Evolutionary conservation across 495 filamentous ascomycete genomes (phyloP), one percentile per base, ranked within the genome.

Genomic region (Venustampulla echinocandica): DNA sequence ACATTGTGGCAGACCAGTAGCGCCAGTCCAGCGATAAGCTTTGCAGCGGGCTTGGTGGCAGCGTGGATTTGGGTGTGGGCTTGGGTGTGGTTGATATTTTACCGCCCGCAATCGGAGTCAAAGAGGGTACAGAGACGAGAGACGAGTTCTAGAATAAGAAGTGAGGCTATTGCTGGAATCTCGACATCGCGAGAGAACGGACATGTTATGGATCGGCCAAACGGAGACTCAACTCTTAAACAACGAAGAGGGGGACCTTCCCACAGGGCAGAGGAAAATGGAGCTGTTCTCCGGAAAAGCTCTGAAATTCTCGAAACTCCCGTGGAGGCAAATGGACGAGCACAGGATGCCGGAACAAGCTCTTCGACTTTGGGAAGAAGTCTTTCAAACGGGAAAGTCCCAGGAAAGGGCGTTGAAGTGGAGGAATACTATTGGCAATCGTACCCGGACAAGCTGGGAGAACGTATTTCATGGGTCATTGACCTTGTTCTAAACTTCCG

Each of bases 401-500:
- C 24, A 33, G 21, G 21, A 33, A 38, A 42, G 39, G 25, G 39
- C 39, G 24, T 35, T 46, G 28, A 38, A 32, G 21, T 10, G 34
- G 13, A 32, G 23, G 74, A 76, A 36, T 71, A 76, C 46, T 69
- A 69, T 61, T 94, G 86, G 87, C 80, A 94, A 56, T 53, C 77
- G 1, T 92, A 82, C 55, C 89, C 88, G 4, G 49, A 61, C 0
- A 66, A 63, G 0, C 61, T 89, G 37, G 46, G 57, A 10, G 72
- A 80, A 48, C 80, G 88, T 1, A 55, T 93, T 13, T 73, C 77
- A 45, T 95, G 87, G 87, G 71, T 74, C 10, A 60, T 76, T 10
- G 84, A 87, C 41, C 61, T 92, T 14, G 64, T 81, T 32, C 71
- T 71, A 49, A 83, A 81, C 50, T 80, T 88, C 56, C 70, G 85